phyloP scores from a whole-genome alignment of 495 filamentous ascomycete genomes.

The Neurospora sp. region DNA sequence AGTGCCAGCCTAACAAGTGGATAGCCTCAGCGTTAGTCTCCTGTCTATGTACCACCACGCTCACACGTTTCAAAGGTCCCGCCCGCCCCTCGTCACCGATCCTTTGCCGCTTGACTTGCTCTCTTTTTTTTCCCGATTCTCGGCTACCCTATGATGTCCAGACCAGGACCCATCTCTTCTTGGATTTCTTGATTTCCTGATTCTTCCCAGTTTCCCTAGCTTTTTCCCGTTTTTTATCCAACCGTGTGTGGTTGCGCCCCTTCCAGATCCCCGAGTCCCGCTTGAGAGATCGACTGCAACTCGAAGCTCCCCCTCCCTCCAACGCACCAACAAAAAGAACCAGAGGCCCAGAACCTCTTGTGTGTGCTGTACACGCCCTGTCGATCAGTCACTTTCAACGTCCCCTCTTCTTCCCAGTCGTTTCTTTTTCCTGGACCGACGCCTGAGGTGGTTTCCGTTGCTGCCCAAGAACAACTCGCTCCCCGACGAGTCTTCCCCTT shows the following conservation, averaged over 20 bases:
- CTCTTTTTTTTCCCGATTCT: neutral
- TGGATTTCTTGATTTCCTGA: neutral
- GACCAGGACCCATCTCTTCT: neutral
- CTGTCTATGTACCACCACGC: neutral
- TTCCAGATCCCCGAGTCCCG: neutral
- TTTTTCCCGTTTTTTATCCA: neutral
- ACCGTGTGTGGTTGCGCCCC: neutral
- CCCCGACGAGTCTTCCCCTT: neutral
- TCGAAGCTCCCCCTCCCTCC: neutral
- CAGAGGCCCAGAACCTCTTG: neutral
- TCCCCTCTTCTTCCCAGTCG: neutral
- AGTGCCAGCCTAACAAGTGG: neutral
- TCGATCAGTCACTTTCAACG: neutral
- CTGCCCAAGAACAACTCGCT: neutral
- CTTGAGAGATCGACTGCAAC: neutral
- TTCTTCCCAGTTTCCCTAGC: neutral
- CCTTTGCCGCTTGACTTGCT: neutral
- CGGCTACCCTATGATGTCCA: neutral
- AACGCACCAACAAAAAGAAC: neutral
- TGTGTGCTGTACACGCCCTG: neutral
- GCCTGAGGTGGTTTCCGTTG: neutral
- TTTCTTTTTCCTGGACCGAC: neutral
- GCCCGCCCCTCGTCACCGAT: neutral
- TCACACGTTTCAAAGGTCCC: neutral
- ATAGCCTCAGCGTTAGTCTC: neutral